phyloP scores from a whole-genome alignment of 495 filamentous ascomycete species.

The Hamigera avellanea region DNA sequence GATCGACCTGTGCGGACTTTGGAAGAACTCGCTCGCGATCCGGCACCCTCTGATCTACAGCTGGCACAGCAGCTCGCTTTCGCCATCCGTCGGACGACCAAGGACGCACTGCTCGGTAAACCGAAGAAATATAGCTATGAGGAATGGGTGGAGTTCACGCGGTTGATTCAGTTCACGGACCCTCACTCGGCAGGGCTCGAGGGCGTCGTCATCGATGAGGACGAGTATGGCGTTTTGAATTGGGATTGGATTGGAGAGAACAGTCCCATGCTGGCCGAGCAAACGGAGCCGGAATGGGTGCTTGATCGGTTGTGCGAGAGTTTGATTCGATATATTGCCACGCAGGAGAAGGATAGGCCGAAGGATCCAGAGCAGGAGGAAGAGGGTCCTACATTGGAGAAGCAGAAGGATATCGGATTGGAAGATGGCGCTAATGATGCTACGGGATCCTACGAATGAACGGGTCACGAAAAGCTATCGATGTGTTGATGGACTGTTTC shows the following conservation, averaged over 20 bases:
- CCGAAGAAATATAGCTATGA: constrained; percentile 45
- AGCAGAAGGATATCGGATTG: not conserved
- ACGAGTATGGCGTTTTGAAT: constrained; percentile 44
- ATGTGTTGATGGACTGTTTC: too few species aligned
- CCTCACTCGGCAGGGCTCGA: constrained; percentile 8
- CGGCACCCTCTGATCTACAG: constrained; percentile 21
- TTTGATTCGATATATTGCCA: constrained; percentile 40
- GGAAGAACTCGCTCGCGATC: constrained; percentile 30
- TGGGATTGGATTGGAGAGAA: constrained; percentile 62
- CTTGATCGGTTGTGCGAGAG: constrained; percentile 48
- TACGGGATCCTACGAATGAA: not conserved
- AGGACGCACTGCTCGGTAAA: constrained; percentile 29
- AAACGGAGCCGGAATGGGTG: constrained; percentile 49
- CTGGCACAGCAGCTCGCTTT: constrained; percentile 41
- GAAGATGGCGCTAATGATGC: not conserved
- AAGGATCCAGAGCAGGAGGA: not conserved
- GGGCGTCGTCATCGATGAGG: constrained; percentile 28
- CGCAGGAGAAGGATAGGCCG: constrained; percentile 10
- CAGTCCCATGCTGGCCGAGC: constrained; percentile 45
- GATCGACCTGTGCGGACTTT: constrained; percentile 21
- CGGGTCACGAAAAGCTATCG: too few species aligned
- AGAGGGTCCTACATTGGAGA: not conserved
- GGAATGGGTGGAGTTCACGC: constrained; percentile 53
- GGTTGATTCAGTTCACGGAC: constrained; percentile 46
- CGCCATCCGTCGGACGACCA: constrained; percentile 38